A percentile compares a stretch with the other conserved stretches of the same genome.
Conservation (phyloP, 208 protist species). For the Blechomonas ayalai region DNA sequence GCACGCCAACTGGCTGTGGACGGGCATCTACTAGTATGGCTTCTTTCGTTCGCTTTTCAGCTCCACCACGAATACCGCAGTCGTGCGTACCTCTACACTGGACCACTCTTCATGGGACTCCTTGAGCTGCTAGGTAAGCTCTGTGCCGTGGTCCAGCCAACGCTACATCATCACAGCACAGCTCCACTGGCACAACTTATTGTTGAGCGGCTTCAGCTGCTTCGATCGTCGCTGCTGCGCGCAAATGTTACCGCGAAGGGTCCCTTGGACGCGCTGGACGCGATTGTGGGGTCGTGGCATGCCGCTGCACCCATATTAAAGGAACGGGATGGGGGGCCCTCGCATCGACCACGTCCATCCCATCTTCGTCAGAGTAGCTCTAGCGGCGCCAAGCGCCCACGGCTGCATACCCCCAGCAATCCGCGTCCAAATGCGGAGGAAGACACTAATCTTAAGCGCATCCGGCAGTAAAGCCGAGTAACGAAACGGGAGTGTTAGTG, state of each 20-base stretch:
- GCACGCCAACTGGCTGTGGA: constrained; percentile 33
- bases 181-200: constrained; percentile 1
- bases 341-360: no score
- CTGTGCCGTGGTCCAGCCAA: constrained; percentile 1
- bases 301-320: neutral
- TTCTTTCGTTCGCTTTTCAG: constrained; percentile 45
- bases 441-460: no score
- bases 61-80: constrained; percentile 56
- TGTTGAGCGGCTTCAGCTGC: constrained; percentile 11
- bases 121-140: constrained; percentile 12
- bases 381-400: no score
- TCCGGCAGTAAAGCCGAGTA: no score
- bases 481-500: no score
- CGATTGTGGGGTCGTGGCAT: constrained; percentile 7
- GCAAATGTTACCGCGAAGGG: constrained; percentile 36
- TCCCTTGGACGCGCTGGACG: constrained; percentile 23
- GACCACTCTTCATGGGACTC: constrained; percentile 43
- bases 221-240: constrained; percentile 10
- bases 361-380: no score
- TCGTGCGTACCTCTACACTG: constrained; percentile 33
- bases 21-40: constrained; percentile 52
- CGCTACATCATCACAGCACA: neutral
- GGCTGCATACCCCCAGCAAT: no score
- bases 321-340: no score
- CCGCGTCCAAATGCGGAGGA: no score